Base-by-base conservation (phyloP, 2,329 filamentous ascomycete genomes). In the Colletotrichum magnum region DNA sequence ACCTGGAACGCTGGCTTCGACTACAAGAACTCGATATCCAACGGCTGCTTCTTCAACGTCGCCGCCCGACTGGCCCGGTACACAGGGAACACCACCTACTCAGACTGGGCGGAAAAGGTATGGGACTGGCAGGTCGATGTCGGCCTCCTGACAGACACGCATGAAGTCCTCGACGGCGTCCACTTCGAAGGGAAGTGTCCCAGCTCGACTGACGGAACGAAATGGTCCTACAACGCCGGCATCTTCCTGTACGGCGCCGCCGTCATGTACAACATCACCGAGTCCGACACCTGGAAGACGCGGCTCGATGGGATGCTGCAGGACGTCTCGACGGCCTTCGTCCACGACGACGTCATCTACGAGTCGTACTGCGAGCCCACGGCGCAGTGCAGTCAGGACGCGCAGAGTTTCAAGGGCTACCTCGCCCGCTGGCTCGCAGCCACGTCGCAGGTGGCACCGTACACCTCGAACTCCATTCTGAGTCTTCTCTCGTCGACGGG, bases 21-120 rank as follows among this genome's bases (percentile, higher is more conserved):
- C 78, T 91, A 91, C 82, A 91, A 92, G 76, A 92, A 92, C 80
- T 85, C 87, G 32, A 90, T 92, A 71, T 88, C 89, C 54, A 92
- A 92, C 80, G 90, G 90, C 5, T 90, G 89, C 78, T 91, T 92
- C 79, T 92, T 92, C 81, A 91, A 92, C 77, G 77, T 92, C 24
- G 90, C 88, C 26, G 86, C 93, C 6, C 90, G 94, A 18, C 85
- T 97, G 9, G 92, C 92, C 0, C 86, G 90, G 10, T 96, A 93
- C 81, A 97, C 94, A 0, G 88, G 89, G 58, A 95, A 97, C 79
- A 76, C 87, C 57, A 96, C 92, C 0, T 97, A 97, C 76, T 85
- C 88, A 6, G 87, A 93, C 15, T 94, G 92, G 92, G 94, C 93
- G 0, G 85, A 88, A 69, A 90, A 85, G 74, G 84, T 91, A 15